These are phyloP conservation scores for Cymbidium sinense DNA, from an alignment of 106 monocot genomes.

Conservation along the genomic window DNA sequence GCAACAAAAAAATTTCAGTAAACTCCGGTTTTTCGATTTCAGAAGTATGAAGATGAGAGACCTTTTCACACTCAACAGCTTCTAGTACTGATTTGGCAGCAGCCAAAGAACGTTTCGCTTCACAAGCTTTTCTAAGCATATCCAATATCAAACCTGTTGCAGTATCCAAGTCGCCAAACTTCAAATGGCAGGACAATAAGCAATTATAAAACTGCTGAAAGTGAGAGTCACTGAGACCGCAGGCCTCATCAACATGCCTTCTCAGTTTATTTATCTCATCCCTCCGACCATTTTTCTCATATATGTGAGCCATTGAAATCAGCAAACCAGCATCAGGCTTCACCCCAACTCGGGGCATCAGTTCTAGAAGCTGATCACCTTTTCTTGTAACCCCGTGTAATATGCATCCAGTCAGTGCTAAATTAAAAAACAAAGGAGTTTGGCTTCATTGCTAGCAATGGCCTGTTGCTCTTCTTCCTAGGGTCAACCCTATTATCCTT, in stretches of 20 bases:
- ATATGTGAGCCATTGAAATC: slow-evolving; percentile 71
- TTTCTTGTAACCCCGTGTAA: slow-evolving; percentile 6
- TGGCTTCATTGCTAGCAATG: slow-evolving; percentile 21
- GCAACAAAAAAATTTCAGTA: slow-evolving; percentile 21
- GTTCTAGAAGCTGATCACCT: slow-evolving; percentile 55
- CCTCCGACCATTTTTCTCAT: slow-evolving; percentile 76
- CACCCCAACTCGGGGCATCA: slow-evolving; percentile 74
- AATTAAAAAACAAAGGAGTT: slow-evolving; percentile 11
- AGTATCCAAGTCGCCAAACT: slow-evolving; percentile 63
- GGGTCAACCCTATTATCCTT: slow-evolving; percentile 78
- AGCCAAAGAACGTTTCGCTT: slow-evolving; percentile 61
- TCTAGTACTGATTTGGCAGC: slow-evolving; percentile 59
- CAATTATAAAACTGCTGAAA: slow-evolving; percentile 78
- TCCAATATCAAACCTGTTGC: slow-evolving; percentile 60
- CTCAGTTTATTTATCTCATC: slow-evolving; percentile 72
- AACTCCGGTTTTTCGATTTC: too few relatives aligned
- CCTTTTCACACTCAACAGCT: slow-evolving; percentile 27
- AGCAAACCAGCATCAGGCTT: slow-evolving; percentile 52
- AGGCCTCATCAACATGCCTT: slow-evolving; percentile 55
- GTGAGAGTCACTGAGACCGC: slow-evolving; percentile 41
- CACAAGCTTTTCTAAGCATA: slow-evolving; percentile 74
- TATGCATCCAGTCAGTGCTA: slow-evolving; percentile 7
- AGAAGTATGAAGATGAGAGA: slow-evolving; percentile 6
- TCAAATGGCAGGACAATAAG: slow-evolving; percentile 79
- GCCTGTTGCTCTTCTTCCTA: slow-evolving; percentile 60